These are phyloP conservation scores for Zygoascus biomembranicola DNA, from an alignment of 805 yeast species.

Conservation along the genomic window DNA sequence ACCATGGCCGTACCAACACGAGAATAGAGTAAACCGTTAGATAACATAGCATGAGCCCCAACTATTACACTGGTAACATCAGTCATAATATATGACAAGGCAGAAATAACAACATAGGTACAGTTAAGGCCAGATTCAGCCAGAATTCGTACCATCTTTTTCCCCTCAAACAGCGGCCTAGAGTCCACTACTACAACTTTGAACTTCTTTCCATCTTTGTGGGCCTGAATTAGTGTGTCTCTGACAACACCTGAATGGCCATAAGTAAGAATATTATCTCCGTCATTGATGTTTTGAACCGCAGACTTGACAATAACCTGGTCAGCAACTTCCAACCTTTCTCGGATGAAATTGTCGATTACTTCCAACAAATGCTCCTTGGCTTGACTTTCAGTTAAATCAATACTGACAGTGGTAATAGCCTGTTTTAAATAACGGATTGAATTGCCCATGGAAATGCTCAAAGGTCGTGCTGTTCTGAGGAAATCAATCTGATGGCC, in stretches of 20 bases:
- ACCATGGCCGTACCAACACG: conserved; percentile 92
- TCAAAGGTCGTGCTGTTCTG: conserved; percentile 82
- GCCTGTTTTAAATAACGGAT: conserved; percentile 96
- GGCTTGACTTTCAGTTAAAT: conserved; percentile 56
- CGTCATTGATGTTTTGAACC: conserved; percentile 62
- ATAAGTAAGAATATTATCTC: conserved; percentile 74
- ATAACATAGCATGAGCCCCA: conserved; percentile 95
- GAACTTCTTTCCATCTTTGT: conserved; percentile 52
- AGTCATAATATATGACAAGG: conserved; percentile 70
- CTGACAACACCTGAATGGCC: conserved; percentile 82
- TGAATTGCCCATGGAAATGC: conserved; percentile 95
- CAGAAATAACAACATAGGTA: conserved; percentile 71
- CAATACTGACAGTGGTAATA: conserved; percentile 74
- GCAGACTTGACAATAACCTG: conserved; percentile 77
- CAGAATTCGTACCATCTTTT: conserved; percentile 58
- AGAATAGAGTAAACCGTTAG: conserved; percentile 87
- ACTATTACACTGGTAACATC: conserved; percentile 86
- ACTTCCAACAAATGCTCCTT: conserved; percentile 52
- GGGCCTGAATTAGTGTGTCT: conserved; percentile 63
- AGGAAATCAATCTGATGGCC: conserved; percentile 89
- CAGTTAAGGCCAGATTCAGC: conserved; percentile 57
- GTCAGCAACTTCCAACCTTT: conserved; percentile 77
- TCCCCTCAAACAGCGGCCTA: conserved; percentile 91
- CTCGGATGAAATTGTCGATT: conserved; percentile 75
- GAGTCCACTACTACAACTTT: conserved; percentile 85